Conservation (phyloP, 768 basidiomycete species). For the Mycena polygramma region DNA sequence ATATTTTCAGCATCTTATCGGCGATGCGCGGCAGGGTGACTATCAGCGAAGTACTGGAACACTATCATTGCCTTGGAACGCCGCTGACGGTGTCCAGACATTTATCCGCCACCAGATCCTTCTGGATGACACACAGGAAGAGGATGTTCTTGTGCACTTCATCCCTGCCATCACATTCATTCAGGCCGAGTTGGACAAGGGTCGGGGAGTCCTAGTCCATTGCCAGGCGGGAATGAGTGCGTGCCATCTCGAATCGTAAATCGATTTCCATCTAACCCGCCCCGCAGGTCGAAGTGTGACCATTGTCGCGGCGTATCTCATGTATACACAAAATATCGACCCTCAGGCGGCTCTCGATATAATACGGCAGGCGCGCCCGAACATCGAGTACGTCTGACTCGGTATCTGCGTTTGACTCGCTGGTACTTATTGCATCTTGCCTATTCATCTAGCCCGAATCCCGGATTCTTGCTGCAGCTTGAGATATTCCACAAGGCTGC, state of each 20-base stretch:
- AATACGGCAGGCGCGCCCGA: slow-evolving; percentile 75
- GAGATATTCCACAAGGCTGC: slow-evolving; percentile 82
- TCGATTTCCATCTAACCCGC: slow-evolving; percentile 13
- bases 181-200: slow-evolving; percentile 80
- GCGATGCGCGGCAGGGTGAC: slow-evolving; percentile 79
- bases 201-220: slow-evolving; percentile 86
- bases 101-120: slow-evolving; percentile 85
- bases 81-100: slow-evolving; percentile 60
- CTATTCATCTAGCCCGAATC: slow-evolving; percentile 75
- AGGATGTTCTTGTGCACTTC: slow-evolving; percentile 84
- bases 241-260: slow-evolving; percentile 45
- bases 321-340: slow-evolving; percentile 76
- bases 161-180: slow-evolving; percentile 88
- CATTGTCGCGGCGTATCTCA: slow-evolving; percentile 90
- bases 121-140: slow-evolving; percentile 80
- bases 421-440: neutral
- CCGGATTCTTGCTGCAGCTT: slow-evolving; percentile 85
- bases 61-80: neutral
- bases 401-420: neutral
- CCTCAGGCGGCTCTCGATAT: slow-evolving; percentile 74
- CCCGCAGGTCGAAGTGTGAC: slow-evolving; percentile 82
- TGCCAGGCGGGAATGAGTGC: slow-evolving; percentile 91
- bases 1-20: slow-evolving; percentile 82
- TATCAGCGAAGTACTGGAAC: slow-evolving; percentile 68
- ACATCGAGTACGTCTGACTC: slow-evolving; percentile 70